These are phyloP conservation scores for Cyberlindnera veronae DNA, from an alignment of 805 yeast species.

Conservation along the genomic window DNA sequence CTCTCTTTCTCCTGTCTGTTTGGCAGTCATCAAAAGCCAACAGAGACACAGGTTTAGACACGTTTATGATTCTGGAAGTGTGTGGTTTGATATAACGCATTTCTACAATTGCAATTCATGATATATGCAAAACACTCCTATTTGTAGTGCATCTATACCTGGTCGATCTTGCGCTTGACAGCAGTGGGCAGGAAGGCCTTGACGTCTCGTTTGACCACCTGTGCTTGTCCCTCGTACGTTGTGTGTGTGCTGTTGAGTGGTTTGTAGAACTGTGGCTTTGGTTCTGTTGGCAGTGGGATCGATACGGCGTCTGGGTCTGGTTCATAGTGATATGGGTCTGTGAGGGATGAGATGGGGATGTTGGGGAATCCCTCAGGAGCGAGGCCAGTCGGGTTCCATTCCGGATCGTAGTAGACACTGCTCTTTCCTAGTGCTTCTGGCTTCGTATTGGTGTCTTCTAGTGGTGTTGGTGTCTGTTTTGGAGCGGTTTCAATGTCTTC, in stretches of 20 bases:
- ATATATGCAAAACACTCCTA: slow-evolving; percentile 1
- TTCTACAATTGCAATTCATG: slow-evolving; percentile 7
- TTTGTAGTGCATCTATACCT: not conserved
- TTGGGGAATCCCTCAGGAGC: slow-evolving; percentile 38
- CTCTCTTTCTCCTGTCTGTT: not conserved
- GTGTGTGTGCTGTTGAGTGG: slow-evolving; percentile 8
- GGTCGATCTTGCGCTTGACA: slow-evolving; percentile 10
- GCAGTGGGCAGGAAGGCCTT: slow-evolving; percentile 9
- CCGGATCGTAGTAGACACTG: slow-evolving; percentile 62
- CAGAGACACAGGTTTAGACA: slow-evolving; percentile 5
- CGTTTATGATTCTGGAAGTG: slow-evolving; percentile 10
- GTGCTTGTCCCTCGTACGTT: slow-evolving; percentile 7
- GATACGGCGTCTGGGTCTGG: slow-evolving; percentile 22
- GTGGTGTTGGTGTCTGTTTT: not conserved
- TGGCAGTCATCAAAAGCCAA: not conserved
- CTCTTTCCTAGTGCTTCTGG: slow-evolving; percentile 37
- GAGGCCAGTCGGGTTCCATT: slow-evolving; percentile 58
- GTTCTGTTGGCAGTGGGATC: slow-evolving; percentile 31
- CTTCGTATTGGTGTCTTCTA: not conserved
- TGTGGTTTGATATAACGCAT: slow-evolving; percentile 10
- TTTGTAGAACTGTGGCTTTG: slow-evolving; percentile 22
- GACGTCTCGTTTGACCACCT: not conserved
- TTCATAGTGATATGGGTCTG: not conserved
- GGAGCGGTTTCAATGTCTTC: not conserved
- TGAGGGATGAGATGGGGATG: not conserved